phyloP scores from a whole-genome alignment of 2,329 filamentous ascomycete species.

The Arthroderma sp. region DNA sequence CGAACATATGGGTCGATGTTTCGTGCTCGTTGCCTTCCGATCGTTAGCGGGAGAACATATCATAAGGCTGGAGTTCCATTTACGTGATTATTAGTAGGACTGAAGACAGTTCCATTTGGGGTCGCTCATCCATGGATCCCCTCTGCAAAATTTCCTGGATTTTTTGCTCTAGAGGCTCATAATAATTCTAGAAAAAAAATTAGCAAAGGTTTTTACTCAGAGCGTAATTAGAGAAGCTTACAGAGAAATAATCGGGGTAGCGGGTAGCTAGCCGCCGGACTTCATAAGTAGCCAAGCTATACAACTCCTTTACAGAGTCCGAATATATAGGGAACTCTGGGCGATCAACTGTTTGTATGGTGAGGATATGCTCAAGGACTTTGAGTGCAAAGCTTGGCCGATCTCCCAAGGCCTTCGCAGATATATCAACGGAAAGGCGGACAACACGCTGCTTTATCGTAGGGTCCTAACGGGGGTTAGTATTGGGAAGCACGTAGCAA shows the following conservation, averaged over 20 bases:
- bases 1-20: slow-evolving; percentile 59
- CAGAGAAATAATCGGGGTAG: slow-evolving; percentile 79
- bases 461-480: slow-evolving; percentile 46
- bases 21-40: slow-evolving; percentile 58
- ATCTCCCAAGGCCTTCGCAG: slow-evolving; percentile 63
- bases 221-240: slow-evolving; percentile 26
- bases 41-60: slow-evolving; percentile 9
- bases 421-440: slow-evolving; percentile 72
- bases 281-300: slow-evolving; percentile 72
- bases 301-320: slow-evolving; percentile 80
- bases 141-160: slow-evolving; percentile 62
- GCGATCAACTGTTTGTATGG: slow-evolving; percentile 63
- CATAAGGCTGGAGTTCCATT: slow-evolving; percentile 3
- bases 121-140: slow-evolving; percentile 63
- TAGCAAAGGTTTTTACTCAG: slow-evolving; percentile 4
- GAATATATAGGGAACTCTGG: slow-evolving; percentile 61
- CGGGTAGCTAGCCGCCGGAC: slow-evolving; percentile 77
- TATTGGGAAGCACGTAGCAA: slow-evolving; percentile 1
- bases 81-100: slow-evolving; percentile 88
- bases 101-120: slow-evolving; percentile 72
- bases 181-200: slow-evolving; percentile 51
- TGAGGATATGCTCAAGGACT: slow-evolving; percentile 79
- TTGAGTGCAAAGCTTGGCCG: slow-evolving; percentile 72
- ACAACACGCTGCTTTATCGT: slow-evolving; percentile 69
- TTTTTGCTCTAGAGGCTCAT: slow-evolving; percentile 71